Conservation (phyloP, 805 yeast genomes). For the Pichia paraexigua region DNA sequence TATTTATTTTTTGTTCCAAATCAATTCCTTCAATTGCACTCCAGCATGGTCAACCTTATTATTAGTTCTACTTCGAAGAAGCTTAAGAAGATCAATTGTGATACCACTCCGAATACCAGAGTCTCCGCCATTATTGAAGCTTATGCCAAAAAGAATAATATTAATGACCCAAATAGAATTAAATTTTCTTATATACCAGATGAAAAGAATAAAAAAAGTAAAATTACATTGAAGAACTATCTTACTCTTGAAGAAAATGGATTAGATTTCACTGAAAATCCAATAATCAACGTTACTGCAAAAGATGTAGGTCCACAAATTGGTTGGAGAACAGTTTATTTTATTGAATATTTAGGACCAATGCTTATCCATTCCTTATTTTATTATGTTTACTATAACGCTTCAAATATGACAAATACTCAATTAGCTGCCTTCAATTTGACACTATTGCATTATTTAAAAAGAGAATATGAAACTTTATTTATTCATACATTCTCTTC, state of each 20-base stretch:
- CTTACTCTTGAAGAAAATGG: conserved; percentile 42
- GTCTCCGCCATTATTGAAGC: conserved; percentile 32
- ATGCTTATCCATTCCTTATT: conserved; percentile 67
- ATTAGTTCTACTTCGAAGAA: conserved; percentile 56
- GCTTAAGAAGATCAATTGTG: conserved; percentile 40
- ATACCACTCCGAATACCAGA: conserved; percentile 30
- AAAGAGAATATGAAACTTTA: conserved; percentile 83
- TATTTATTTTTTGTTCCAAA: not conserved
- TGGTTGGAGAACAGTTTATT: conserved; percentile 84
- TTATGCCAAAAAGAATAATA: conserved; percentile 32
- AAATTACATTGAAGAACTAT: conserved; percentile 37
- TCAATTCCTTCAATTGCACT: not conserved
- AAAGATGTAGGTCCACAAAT: conserved; percentile 94
- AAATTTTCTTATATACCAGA: conserved; percentile 40
- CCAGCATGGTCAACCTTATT: conserved; percentile 36
- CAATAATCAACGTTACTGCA: conserved; percentile 43
- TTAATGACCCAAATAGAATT: conserved; percentile 40
- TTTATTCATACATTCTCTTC: conserved; percentile 79
- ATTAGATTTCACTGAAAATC: conserved; percentile 24
- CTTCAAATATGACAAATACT: conserved; percentile 37
- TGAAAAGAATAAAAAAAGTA: conserved; percentile 23
- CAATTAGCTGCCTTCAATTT: conserved; percentile 49
- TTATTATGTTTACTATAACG: conserved; percentile 37
- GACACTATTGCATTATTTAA: conserved; percentile 67
- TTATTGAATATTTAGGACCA: conserved; percentile 88